Base-by-base conservation (phyloP, 75 land plant species). In the Isoetes taiwanensis region DNA sequence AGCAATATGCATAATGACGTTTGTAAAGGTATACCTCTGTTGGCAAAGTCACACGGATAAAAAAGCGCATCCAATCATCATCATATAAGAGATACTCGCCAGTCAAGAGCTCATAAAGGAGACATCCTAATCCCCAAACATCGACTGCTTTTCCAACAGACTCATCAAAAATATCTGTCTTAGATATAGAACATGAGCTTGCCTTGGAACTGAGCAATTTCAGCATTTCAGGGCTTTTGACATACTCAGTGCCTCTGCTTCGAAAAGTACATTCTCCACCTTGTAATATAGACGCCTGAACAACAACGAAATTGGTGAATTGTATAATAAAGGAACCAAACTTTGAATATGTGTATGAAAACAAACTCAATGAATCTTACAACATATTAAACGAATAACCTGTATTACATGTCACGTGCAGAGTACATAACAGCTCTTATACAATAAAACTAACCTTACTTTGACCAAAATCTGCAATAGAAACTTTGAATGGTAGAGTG, bases 231-330 rank as follows among this genome's bases (percentile, higher is more conserved):
- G 74, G 74, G 41, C 74, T 71, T 41, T 71, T 71, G 6, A 71
- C 74, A 54, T 59, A 71, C 41, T 71, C 74, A 0, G 74, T 71
- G 26, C 74, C 74, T 28, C 74, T 46, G 28, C 59, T 71, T 30
- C 74, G 74, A 0, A 61, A 62, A 20, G 74, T 71, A 63, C 68
- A 71, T 53, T 64, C 74, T 0, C 74, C 74, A 30, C 74, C 74
- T 25, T 64, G 40, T 9, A 37, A 32, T 1, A 65, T 30, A 0
- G 64, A 71, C 0, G 68, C 61, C 73, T 71, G 61, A 12, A 28
- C 58, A 17, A 21, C 10, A 1, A 37, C 23, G 29, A 37, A 27
- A 48, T 3, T 2, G 11, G 10, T 48, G 10, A 48, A 11, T 19
- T 19, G 9, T 11, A 8, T 48, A 19, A 48, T 8, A 48, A 9